Conservation (phyloP, 164 flowering plant genomes). For the Saururus chinensis region DNA sequence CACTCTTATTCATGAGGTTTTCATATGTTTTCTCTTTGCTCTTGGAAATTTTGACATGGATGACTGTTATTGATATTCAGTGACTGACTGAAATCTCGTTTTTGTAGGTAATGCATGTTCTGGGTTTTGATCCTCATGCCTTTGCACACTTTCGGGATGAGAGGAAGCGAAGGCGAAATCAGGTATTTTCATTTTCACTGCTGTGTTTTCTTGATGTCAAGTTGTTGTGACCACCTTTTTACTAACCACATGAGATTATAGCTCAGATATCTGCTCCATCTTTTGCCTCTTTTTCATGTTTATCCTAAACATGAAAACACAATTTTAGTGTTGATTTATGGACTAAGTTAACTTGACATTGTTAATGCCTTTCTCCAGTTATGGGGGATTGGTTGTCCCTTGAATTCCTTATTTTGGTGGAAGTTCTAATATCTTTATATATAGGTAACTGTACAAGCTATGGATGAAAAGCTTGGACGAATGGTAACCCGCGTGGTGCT, state of each 20-base stretch:
- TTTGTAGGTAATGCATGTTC: slow-evolving; percentile 95
- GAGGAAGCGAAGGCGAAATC: slow-evolving; percentile 85
- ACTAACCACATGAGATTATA: too few species aligned
- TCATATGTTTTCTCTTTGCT: slow-evolving; percentile 1
- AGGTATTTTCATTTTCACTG: slow-evolving; percentile 31
- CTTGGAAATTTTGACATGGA: neutral
- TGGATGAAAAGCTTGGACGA: slow-evolving; percentile 96
- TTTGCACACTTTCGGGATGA: slow-evolving; percentile 98
- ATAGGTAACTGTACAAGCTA: slow-evolving; percentile 68
- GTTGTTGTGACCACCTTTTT: too few species aligned
- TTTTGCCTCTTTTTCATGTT: too few species aligned
- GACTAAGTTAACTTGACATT: too few species aligned
- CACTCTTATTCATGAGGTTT: slow-evolving; percentile 95
- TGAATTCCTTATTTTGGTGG: neutral
- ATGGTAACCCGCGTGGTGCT: slow-evolving; percentile 91
- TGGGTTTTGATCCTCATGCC: slow-evolving; percentile 99
- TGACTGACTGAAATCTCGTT: slow-evolving; percentile 6
- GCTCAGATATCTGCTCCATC: too few species aligned
- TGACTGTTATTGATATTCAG: neutral
- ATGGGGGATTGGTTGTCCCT: too few species aligned
- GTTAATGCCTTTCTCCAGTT: too few species aligned
- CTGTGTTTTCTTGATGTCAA: neutral
- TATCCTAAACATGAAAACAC: too few species aligned
- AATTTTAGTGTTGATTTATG: too few species aligned
- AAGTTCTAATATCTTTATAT: neutral